Conservation (phyloP, 345 rosid genomes). For the Dipteronia dyeriana region DNA sequence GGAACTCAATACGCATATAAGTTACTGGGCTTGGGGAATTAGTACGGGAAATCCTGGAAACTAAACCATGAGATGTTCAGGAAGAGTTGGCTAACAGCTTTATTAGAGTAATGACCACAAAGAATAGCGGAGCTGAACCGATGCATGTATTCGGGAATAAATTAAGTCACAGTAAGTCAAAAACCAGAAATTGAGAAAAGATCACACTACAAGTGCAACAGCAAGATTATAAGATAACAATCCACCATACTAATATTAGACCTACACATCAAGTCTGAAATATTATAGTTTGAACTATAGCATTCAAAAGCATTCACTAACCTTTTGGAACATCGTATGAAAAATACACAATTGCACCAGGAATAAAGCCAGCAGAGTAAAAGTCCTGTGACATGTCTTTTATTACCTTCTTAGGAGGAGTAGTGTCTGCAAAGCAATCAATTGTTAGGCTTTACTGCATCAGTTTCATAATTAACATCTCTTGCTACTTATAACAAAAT, state of each 20-base stretch:
- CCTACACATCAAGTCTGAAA: background rate
- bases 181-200: background rate
- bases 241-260: background rate
- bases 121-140: background rate
- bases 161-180: background rate
- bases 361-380: conserved; percentile 80
- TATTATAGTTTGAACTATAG: background rate
- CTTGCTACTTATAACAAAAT: background rate
- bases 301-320: conserved; percentile 28
- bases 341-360: conserved; percentile 92
- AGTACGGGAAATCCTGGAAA: background rate
- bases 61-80: background rate
- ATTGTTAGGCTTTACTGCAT: background rate
- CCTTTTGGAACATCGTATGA: conserved; percentile 67
- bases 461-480: conserved; percentile 12
- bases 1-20: background rate
- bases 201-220: background rate
- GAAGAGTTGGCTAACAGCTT: background rate
- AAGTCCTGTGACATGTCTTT: conserved; percentile 80
- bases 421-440: conserved; percentile 57
- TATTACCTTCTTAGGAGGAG: conserved; percentile 87
- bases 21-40: background rate
- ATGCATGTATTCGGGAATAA: background rate
- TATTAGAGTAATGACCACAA: background rate
- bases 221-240: background rate